Conservation (phyloP, 148 eudicot genomes). For the Cornus controversa region DNA sequence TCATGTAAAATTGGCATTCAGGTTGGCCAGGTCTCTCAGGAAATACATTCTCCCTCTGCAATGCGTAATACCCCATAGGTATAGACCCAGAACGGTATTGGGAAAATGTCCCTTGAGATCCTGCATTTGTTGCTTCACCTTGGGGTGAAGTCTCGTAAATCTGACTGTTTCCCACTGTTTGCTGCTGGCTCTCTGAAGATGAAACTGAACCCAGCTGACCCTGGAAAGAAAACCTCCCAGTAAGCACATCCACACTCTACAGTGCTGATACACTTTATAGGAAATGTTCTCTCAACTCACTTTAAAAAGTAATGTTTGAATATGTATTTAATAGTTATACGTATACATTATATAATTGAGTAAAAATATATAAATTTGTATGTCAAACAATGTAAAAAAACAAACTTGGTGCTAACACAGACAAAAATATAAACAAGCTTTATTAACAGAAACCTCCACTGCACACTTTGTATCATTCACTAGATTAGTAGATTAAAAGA, state of each 20-base stretch:
- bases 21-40: constrained; percentile 98
- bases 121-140: constrained; percentile 50
- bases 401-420: not conserved
- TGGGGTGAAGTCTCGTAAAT: constrained; percentile 51
- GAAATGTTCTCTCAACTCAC: not conserved
- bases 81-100: constrained; percentile 62
- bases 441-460: not conserved
- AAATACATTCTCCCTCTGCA: constrained; percentile 73
- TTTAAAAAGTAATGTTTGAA: not conserved
- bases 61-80: constrained; percentile 65
- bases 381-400: not conserved
- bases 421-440: not conserved
- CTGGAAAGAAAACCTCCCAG: constrained; percentile 28
- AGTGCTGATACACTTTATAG: not conserved
- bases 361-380: too few species aligned
- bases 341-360: too few species aligned
- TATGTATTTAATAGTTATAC: too few species aligned
- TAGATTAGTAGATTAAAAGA: not conserved
- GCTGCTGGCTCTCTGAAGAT: constrained; percentile 65
- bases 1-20: constrained; percentile 95
- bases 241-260: not conserved
- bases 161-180: constrained; percentile 53
- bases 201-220: constrained; percentile 77
- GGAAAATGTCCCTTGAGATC: constrained; percentile 55
- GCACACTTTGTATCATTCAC: not conserved